Base-by-base conservation (phyloP, 179 eudicot genomes). In the Actinidia arguta region DNA sequence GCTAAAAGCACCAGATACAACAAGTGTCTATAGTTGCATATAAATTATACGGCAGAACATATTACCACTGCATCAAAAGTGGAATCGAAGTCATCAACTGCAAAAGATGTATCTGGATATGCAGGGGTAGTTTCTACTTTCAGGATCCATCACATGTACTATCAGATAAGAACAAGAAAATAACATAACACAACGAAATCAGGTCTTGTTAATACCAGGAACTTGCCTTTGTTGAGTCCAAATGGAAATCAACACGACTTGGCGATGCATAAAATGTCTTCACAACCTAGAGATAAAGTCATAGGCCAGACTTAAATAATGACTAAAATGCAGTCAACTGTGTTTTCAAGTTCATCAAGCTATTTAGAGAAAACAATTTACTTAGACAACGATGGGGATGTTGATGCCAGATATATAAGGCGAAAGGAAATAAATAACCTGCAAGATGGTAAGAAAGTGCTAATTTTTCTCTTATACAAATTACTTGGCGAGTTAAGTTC, bases 201-300 rank as follows among this genome's bases (percentile, higher is more conserved):
- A 50, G 51, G 63, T 16, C 8, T 61, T 46, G 36, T 80, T 56
- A 72, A 66, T 14, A 64, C 52, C 73, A 86, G 52, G 76, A 76
- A 80, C 93, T 89, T 86, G 82, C 99, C 99, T 97, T 97, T 82
- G 91, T 94, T 61, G 99, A 92, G 88, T 97, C 99, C 91, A 97
- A 89, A 88, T 95, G 98, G 83, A 97, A 97, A 82, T 97, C 84
- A 63, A 97, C 92, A 78, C 99, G 98, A 84, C 98, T 97, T 83
- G 99, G 97, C 75, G 99, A 97, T 47, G 99, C 99, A 91, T 97
- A 97, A 66, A 97, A 98, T 70, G 99, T 97, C 90, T 97, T 97
- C 66, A 97, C 92, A 84, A 97, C 98, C 99, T 97, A 87, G 24
- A 71, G 42, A 81, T 55, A 55, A 70, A 69, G 68, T n/a, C 44